Base-by-base conservation (phyloP, 495 filamentous ascomycete species). In the Immersiella caudata region DNA sequence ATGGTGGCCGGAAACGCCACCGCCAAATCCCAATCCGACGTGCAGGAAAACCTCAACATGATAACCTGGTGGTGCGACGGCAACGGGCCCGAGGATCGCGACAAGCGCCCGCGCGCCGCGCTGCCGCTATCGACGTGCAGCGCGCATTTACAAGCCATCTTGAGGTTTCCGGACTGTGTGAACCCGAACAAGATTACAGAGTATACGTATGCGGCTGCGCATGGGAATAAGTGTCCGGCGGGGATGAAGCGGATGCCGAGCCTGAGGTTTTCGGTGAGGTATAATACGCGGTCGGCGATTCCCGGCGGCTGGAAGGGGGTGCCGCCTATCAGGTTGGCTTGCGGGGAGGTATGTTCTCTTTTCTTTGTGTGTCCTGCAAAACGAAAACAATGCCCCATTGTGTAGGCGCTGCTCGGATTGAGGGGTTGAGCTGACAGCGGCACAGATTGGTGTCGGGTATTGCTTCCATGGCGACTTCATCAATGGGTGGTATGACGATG, bases 1-100 rank as follows among this genome's bases (percentile, higher is more conserved):
- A 71, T 72, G 62, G 70, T 79, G 1, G 77, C 77, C 8, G 77
- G 77, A 51, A 79, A 79, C 52, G 75, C 75, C 21, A 68, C 49
- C 46, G 75, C 75, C 21, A 73, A 71, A 57, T 69, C 61, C 51
- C 75, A 79, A 57, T 64, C 71, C 21, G 75, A 78, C 54, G 60
- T 75, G 51, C 65, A 79, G 22, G 78, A 79, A 55, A 74, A 76
- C 25, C 59, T 75, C 67, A 75, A 68, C 5, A 71, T 63, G 22
- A 68, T 79, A 18, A 79, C 77, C 0, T 79, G 77, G 75, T 79
- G 74, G 77, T 79, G 77, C 68, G 77, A 78, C 64, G 73, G 71
- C 26, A 73, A 73, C 65, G 75, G 75, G 16, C 75, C 74, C 12
- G 77, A 79, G 65, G 75, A 79, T 56, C 69, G 75, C 22, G 69